Conservation (phyloP, 1,139 yeast genomes). For the Spathaspora jeffriesii region DNA sequence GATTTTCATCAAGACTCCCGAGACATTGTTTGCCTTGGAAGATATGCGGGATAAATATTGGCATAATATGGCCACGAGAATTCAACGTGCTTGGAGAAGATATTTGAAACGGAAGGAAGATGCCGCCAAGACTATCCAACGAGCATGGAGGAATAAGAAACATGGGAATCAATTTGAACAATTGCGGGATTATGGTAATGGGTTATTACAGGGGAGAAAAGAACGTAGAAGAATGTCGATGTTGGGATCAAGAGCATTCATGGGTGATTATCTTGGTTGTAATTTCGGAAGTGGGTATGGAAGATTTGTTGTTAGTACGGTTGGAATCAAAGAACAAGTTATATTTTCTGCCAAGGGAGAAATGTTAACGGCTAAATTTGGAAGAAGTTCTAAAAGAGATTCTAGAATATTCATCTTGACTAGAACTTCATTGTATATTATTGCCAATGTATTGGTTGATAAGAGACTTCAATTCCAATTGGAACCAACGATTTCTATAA, state of each 20-base stretch:
- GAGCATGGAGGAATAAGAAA: slow-evolving; percentile 77
- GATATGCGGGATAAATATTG: slow-evolving; percentile 97
- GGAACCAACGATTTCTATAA: slow-evolving; percentile 66
- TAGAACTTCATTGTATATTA: slow-evolving; percentile 57
- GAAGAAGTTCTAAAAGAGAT: slow-evolving; percentile 83
- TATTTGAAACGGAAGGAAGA: slow-evolving; percentile 80
- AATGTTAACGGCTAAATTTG: slow-evolving; percentile 80
- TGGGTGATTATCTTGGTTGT: slow-evolving; percentile 93
- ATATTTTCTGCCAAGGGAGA: slow-evolving; percentile 84
- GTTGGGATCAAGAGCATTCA: slow-evolving; percentile 85
- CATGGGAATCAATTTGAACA: slow-evolving; percentile 85
- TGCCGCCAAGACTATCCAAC: slow-evolving; percentile 83
- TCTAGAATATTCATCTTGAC: slow-evolving; percentile 77
- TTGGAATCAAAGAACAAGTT: slow-evolving; percentile 71
- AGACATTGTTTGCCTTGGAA: slow-evolving; percentile 92
- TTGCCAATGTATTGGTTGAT: slow-evolving; percentile 73
- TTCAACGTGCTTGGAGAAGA: slow-evolving; percentile 96
- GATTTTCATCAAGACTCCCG: slow-evolving; percentile 96
- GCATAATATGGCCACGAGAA: slow-evolving; percentile 98
- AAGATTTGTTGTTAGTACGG: slow-evolving; percentile 62
- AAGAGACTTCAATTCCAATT: slow-evolving; percentile 66
- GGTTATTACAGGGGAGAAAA: slow-evolving; percentile 69
- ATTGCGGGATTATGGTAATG: slow-evolving; percentile 81
- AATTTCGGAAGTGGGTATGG: slow-evolving; percentile 75
- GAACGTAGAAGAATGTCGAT: slow-evolving; percentile 90